Evolutionary conservation across 1,139 yeast species (phyloP), one percentile per base, ranked within the genome.

Genomic region (Geotrichum bryndzae): DNA sequence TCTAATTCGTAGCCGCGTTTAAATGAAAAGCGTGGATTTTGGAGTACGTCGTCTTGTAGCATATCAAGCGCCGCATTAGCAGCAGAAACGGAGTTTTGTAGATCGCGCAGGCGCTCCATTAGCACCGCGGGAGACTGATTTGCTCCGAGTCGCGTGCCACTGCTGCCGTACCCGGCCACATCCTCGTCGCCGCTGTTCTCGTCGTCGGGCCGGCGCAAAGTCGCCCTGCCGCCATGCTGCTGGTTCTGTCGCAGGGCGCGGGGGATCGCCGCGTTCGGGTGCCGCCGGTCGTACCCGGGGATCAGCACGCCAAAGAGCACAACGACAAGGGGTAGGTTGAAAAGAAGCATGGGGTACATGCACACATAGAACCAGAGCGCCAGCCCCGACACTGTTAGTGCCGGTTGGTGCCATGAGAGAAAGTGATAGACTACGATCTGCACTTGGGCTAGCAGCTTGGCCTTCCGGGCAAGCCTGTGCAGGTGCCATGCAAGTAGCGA

Each of bases 261-360:
- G 22, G 48, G 48, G 10, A 41, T 41, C 48, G 48, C 48, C 10
- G 48, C 48, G 13, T 41, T 41, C 6, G 72, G 96, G 70, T 90
- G 96, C 61, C 90, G 79, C 60, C 81, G 79, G 23, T 84, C 77
- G 69, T 86, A 91, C 0, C 89, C 90, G 0, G 96, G 94, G 1
- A 87, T 77, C 77, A 90, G 79, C 2, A 87, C 76, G 0, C 85
- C 86, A 64, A 82, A 78, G 48, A 87, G 71, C 7, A 89, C 62
- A 59, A 78, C 81, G 0, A 86, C 65, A 51, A 88, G 69, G 0
- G 97, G 97, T 53, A 86, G 76, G 0, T 85, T 80, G 50, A 87
- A 73, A 8, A 90, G 77, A 58, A 88, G 74, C 69, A 86, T 85
- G 0, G 97, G 97, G 76, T 88, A 82, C 54, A 87, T 73, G 68